Evolutionary conservation across 495 filamentous ascomycete genomes (phyloP).

Genomic region (Hypoxylon crocopeplum): DNA sequence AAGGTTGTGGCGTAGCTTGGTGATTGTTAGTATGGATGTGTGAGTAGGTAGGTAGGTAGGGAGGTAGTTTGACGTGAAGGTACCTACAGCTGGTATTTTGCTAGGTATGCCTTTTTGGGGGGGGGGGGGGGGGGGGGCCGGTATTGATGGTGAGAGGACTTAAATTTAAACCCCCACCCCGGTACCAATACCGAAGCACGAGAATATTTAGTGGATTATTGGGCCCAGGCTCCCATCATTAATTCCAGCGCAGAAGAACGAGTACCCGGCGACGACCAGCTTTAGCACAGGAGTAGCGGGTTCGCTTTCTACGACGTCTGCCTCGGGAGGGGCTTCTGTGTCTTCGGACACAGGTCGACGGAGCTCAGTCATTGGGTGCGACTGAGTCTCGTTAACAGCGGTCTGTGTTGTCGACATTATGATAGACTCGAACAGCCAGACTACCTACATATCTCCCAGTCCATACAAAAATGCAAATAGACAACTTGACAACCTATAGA

Average conservation of each 20-base stretch:
- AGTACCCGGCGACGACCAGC: conserved; percentile 57
- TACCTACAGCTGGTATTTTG: no score
- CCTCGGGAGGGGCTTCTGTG: conserved; percentile 18
- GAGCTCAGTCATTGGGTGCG: conserved; percentile 33
- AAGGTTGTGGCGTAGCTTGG: no score
- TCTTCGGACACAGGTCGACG: conserved; percentile 15
- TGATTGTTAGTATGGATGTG: no score
- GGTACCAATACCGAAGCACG: conserved; percentile 54
- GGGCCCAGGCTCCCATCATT: conserved; percentile 64
- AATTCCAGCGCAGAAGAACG: conserved; percentile 60
- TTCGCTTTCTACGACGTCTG: conserved; percentile 22
- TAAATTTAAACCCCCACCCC: no score
- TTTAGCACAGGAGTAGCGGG: conserved; percentile 41
- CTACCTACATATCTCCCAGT: neutral
- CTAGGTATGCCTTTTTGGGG: no score
- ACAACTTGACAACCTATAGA: neutral
- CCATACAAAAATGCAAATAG: no score
- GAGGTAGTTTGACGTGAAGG: no score
- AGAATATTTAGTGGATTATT: conserved; percentile 61
- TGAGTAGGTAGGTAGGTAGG: no score
- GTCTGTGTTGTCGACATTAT: conserved; percentile 35
- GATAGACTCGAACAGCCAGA: neutral
- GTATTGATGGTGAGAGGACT: no score
- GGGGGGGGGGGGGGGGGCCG: no score
- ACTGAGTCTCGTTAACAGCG: conserved; percentile 14